Evolutionary conservation across 2,329 filamentous ascomycete genomes (phyloP).

Genomic region (Fusarium pseudonygamai): DNA sequence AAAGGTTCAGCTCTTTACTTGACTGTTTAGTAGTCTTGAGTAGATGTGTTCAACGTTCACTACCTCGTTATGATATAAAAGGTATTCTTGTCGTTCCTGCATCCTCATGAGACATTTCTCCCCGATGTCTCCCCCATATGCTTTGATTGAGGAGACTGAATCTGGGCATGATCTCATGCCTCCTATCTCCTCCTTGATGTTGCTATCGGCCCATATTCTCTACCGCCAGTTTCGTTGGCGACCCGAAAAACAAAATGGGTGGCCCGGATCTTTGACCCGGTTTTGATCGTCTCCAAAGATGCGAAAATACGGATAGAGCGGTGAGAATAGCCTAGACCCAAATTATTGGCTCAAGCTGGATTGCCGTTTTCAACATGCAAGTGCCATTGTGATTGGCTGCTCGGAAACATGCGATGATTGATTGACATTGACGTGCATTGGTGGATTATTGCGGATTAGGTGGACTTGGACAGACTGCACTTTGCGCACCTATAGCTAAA

Average conservation of each 20-base stretch:
- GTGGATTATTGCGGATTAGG: background rate
- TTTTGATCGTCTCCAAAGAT: background rate
- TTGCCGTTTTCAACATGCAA: slow-evolving; percentile 37
- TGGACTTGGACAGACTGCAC: background rate
- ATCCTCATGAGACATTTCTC: background rate
- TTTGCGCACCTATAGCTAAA: background rate
- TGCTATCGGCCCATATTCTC: slow-evolving; percentile 24
- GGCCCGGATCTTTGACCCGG: background rate
- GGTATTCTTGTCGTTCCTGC: slow-evolving; percentile 16
- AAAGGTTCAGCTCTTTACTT: background rate
- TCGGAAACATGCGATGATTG: slow-evolving; percentile 11
- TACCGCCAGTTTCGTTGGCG: slow-evolving; percentile 22
- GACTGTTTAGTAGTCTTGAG: background rate
- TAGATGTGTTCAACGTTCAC: background rate
- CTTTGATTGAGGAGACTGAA: background rate
- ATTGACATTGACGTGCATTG: slow-evolving; percentile 25
- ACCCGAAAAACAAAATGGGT: slow-evolving; percentile 1
- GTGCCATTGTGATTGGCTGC: slow-evolving; percentile 32
- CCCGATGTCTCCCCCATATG: background rate
- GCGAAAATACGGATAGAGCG: slow-evolving; percentile 9
- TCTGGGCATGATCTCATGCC: background rate
- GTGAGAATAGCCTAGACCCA: slow-evolving; percentile 18
- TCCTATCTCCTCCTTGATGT: slow-evolving; percentile 3
- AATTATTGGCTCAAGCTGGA: slow-evolving; percentile 2
- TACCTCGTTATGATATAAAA: background rate